These are phyloP conservation scores for Hypoxylon rubiginosum DNA, from an alignment of 2,329 filamentous ascomycete genomes.

Conservation along the genomic window DNA sequence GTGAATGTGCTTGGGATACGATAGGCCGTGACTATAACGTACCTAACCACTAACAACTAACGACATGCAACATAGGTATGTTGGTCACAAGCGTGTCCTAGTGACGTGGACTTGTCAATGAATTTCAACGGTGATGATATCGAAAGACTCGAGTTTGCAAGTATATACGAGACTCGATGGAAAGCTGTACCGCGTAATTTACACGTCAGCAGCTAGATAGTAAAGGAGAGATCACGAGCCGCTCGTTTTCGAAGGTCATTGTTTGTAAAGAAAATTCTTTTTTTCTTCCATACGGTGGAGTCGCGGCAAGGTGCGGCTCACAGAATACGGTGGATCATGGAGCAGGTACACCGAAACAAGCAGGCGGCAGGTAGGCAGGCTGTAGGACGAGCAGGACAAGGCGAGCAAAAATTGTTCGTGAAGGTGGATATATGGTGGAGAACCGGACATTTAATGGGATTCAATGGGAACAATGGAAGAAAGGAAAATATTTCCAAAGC, in stretches of 20 bases:
- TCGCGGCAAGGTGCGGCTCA: slow-evolving; percentile 46
- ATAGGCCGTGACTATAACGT: background rate
- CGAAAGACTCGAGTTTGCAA: background rate
- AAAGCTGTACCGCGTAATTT: slow-evolving; percentile 4
- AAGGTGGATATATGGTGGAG: slow-evolving; percentile 30
- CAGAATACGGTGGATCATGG: slow-evolving; percentile 14
- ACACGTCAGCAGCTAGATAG: background rate
- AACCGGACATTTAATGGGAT: slow-evolving; percentile 14
- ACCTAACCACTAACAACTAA: background rate
- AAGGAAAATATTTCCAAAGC: slow-evolving; percentile 27
- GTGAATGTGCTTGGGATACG: background rate
- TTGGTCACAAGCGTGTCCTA: no score
- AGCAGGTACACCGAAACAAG: slow-evolving; percentile 23
- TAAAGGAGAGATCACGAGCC: background rate
- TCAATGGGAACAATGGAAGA: background rate
- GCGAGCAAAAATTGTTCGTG: slow-evolving; percentile 24
- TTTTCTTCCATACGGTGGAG: slow-evolving; percentile 34
- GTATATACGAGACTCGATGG: background rate
- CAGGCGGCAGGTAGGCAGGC: no score
- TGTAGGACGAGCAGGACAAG: no score
- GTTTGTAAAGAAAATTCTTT: slow-evolving; percentile 31
- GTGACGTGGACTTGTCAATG: background rate
- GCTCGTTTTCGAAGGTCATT: background rate
- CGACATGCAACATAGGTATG: no score
- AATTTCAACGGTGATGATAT: background rate